A percentile compares a stretch with the other conserved stretches of the same genome.
These are phyloP conservation scores for Breviolum minutum DNA, from an alignment of 73 alveolate species.

Conservation along the genomic window DNA sequence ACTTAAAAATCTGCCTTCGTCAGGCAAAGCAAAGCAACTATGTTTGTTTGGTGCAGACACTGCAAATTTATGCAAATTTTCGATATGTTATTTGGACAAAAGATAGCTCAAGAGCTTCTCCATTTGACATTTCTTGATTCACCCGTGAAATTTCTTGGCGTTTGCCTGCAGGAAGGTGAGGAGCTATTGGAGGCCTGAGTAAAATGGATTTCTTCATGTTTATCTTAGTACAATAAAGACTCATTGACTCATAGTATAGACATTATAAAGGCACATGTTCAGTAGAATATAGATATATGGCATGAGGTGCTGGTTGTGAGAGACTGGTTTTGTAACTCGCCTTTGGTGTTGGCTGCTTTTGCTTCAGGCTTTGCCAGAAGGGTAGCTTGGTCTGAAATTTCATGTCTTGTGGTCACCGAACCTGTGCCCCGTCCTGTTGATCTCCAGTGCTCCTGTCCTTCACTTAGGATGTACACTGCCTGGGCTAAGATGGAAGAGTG, in stretches of 20 bases:
- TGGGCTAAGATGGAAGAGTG: slow-evolving; percentile 92
- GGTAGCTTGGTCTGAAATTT: slow-evolving; percentile 24
- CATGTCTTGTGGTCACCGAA: background rate
- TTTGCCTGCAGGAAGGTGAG: slow-evolving; percentile 75
- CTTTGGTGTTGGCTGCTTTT: background rate
- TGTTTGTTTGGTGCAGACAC: too few species aligned
- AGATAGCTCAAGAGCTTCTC: too few species aligned
- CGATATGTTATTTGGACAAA: too few species aligned
- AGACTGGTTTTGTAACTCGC: background rate
- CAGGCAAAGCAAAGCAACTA: too few species aligned
- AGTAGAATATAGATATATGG: too few species aligned
- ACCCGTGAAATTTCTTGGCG: background rate
- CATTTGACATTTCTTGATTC: too few species aligned
- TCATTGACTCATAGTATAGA: too few species aligned
- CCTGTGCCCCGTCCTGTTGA: background rate
- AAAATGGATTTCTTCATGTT: too few species aligned
- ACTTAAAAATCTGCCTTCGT: too few species aligned
- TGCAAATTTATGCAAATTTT: too few species aligned
- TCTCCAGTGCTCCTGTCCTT: background rate
- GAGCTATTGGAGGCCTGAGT: slow-evolving; percentile 38
- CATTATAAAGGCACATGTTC: too few species aligned
- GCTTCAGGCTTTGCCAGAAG: slow-evolving; percentile 61
- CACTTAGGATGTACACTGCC: slow-evolving; percentile 67
- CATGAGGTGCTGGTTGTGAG: background rate
- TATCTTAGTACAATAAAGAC: too few species aligned